phyloP scores from a whole-genome alignment of 345 rosid genomes.

The Brassica nigra region DNA sequence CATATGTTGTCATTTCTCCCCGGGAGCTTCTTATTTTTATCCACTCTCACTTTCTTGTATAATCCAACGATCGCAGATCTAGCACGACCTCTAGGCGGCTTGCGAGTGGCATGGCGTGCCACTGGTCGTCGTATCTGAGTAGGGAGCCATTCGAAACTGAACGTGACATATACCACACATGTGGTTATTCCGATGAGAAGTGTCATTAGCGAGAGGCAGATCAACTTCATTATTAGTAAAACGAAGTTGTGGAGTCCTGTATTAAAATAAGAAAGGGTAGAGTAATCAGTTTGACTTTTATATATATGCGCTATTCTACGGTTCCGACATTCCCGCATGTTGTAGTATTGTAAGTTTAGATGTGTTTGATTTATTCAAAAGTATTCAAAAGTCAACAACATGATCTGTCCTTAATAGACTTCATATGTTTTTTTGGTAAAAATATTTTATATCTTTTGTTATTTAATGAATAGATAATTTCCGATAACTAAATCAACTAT shows the following conservation, averaged over 20 bases:
- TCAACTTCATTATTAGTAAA: slow-evolving; percentile 45
- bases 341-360: background rate
- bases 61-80: slow-evolving; percentile 59
- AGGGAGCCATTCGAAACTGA: slow-evolving; percentile 19
- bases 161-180: slow-evolving; percentile 45
- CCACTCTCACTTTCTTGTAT: slow-evolving; percentile 62
- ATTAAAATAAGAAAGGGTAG: slow-evolving; percentile 10
- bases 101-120: slow-evolving; percentile 21
- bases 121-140: background rate
- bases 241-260: slow-evolving; percentile 39
- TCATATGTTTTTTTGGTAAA: background rate
- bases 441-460: too few relatives aligned
- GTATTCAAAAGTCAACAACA: background rate
- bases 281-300: background rate
- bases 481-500: background rate
- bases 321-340: background rate
- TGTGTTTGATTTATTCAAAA: background rate
- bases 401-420: background rate
- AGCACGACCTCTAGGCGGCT: slow-evolving; percentile 52
- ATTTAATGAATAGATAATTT: background rate
- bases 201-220: slow-evolving; percentile 49
- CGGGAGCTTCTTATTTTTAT: slow-evolving; percentile 46
- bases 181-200: slow-evolving; percentile 48
- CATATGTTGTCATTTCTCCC: slow-evolving; percentile 47
- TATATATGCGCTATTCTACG: background rate